Conservation (phyloP, 2,329 filamentous ascomycete genomes). For the Aspergillus alliaceus region DNA sequence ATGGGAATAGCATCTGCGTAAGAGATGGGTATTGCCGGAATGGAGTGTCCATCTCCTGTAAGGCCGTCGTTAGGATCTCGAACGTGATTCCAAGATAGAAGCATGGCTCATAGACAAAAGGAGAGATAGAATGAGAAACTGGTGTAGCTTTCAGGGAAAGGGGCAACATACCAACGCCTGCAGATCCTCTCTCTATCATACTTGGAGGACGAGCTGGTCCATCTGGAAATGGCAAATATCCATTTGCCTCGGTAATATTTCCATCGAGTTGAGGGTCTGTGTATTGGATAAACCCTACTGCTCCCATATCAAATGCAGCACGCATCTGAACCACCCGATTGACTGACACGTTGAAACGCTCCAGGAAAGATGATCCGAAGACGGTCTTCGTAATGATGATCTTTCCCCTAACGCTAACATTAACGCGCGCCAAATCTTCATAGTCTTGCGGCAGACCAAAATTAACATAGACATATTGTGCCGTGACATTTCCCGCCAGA, state of each 20-base stretch:
- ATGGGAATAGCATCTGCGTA: not conserved
- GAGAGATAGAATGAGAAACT: too few relatives aligned
- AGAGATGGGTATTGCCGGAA: not conserved
- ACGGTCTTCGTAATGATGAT: not conserved
- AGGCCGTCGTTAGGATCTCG: too few relatives aligned
- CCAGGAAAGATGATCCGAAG: not conserved
- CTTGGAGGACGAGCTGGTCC: not conserved
- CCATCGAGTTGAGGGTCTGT: not conserved
- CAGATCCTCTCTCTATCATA: not conserved
- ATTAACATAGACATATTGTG: not conserved
- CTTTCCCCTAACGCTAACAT: not conserved
- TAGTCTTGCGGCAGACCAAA: not conserved
- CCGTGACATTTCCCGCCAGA: not conserved
- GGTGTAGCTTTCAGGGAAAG: too few relatives aligned
- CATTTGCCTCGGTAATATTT: not conserved
- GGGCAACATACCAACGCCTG: too few relatives aligned
- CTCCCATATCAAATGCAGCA: not conserved
- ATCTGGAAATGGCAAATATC: not conserved
- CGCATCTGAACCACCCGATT: not conserved
- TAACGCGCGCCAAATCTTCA: not conserved
- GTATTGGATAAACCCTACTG: not conserved
- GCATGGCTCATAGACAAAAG: too few relatives aligned
- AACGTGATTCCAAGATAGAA: too few relatives aligned
- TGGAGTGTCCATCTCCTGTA: accelerated
- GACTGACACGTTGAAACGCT: not conserved